Conservation (phyloP, 208 protist genomes). For the Crithidia bombi region DNA sequence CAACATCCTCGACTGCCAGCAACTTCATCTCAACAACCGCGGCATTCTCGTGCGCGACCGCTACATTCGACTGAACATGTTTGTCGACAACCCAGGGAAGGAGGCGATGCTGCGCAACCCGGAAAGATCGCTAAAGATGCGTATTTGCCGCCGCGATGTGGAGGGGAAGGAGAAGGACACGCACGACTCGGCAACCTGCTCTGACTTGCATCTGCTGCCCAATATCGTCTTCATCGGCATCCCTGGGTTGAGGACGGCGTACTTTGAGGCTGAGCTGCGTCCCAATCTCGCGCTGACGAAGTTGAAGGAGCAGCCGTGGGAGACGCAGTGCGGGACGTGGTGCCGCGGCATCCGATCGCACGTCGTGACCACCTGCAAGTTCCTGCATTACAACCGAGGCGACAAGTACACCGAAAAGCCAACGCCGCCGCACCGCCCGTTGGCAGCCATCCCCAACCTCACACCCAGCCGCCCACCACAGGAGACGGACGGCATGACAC, state of each 20-base stretch:
- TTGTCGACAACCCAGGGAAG: conserved; percentile 61
- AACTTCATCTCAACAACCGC: conserved; percentile 70
- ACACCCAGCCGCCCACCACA: conserved; percentile 50
- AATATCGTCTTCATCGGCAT: conserved; percentile 72
- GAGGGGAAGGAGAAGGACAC: conserved; percentile 14
- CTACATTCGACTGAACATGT: conserved; percentile 82
- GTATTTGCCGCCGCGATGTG: conserved; percentile 43
- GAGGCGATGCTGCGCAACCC: conserved; percentile 58
- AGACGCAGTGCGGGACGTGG: conserved; percentile 71
- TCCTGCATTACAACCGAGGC: conserved; percentile 71
- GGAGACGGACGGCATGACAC: conserved; percentile 19
- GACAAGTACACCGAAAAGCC: conserved; percentile 64
- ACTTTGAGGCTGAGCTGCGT: conserved; percentile 77
- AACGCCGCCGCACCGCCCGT: conserved; percentile 44
- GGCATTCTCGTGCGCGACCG: conserved; percentile 62
- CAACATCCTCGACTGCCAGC: conserved; percentile 63
- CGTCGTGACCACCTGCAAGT: conserved; percentile 73
- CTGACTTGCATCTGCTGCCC: conserved; percentile 64
- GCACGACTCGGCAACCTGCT: conserved; percentile 47
- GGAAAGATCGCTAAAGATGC: conserved; percentile 34
- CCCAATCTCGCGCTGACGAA: conserved; percentile 62
- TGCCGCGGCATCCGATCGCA: conserved; percentile 62
- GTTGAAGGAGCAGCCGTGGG: conserved; percentile 42
- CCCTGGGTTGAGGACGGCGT: conserved; percentile 59
- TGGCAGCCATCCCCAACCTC: conserved; percentile 59